Base-by-base conservation (phyloP, 257 asterid species). In the Forsythia suspensa region DNA sequence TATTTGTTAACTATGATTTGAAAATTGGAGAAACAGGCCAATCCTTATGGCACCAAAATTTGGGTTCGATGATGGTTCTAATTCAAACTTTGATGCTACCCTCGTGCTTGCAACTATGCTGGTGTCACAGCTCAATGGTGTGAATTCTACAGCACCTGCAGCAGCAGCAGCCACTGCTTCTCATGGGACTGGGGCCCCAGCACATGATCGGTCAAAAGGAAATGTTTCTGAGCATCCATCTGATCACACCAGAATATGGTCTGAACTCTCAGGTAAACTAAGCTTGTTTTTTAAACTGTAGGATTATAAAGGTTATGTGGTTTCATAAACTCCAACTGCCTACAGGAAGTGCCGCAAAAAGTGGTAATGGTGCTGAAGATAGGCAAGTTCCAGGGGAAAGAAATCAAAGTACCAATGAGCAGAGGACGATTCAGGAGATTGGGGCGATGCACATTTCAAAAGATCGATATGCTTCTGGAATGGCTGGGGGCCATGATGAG, bases 71-170 rank as follows among this genome's bases (percentile, higher is more conserved):
- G 97, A 93, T 72, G 87, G 88, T 72, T 88, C 93, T 1, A 69
- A 72, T 76, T 90, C 97, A 79, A 90, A 89, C 84, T 93, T 93
- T 81, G 99, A 93, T 92, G 91, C 99, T 57, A 85, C 97, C 65
- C 90, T 93, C 38, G 97, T 95, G 68, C 98, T 95, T 80, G 98
- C 99, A 71, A 91, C 97, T 76, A 95, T 95, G 99, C 98, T 91
- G 82, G 87, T 85, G 37, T 93, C 99, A 52, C 99, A 95, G 88
- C 93, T 95, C 75, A 77, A 82, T 75, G 77, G 75, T 73, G 88
- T 81, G 66, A 83, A 77, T 73, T 70, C 93, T 68, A 76, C 83
- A 18, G 93, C 80, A 80, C 85, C 86, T 85, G 92, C 86, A 42
- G 81, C 81, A 66, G 78, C 36, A 55, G 91, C 79, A 68, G 85